Evolutionary conservation across 495 filamentous ascomycete species (phyloP).

Genomic region (Aspergillus incahuasiensis): DNA sequence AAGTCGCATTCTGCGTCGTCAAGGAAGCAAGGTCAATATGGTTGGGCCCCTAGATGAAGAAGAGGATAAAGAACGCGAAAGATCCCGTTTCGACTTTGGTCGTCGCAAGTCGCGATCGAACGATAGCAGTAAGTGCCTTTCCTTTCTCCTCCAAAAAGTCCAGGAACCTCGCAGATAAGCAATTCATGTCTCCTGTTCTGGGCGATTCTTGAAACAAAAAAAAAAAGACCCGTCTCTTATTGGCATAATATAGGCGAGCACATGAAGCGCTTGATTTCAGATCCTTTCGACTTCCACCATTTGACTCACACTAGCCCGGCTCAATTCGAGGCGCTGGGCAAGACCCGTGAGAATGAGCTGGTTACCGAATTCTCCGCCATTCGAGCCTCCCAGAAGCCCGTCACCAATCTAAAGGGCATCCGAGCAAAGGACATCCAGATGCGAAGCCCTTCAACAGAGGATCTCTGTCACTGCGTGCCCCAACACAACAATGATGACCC

Average conservation of each 20-base stretch:
- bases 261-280: conserved; percentile 60
- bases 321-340: conserved; percentile 56
- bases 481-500: conserved; percentile 20
- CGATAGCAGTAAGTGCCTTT: conserved; percentile 37
- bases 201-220: neutral
- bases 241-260: conserved; percentile 28
- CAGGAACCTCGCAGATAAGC: neutral
- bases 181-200: neutral
- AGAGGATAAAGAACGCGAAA: conserved; percentile 36
- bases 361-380: conserved; percentile 64
- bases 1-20: conserved; percentile 48
- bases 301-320: conserved; percentile 69
- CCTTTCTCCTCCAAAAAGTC: conserved; percentile 2
- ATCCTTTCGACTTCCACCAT: conserved; percentile 86
- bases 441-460: conserved; percentile 56
- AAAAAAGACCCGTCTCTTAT: conserved; percentile 4
- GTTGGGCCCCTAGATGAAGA: conserved; percentile 45
- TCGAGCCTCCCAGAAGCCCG: conserved; percentile 60
- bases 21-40: conserved; percentile 50
- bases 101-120: conserved; percentile 29
- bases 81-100: conserved; percentile 33
- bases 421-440: conserved; percentile 61
- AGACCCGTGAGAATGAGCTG: conserved; percentile 54
- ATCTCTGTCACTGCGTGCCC: conserved; percentile 24
- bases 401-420: conserved; percentile 57